Conservation (phyloP, 768 basidiomycete genomes). For the Termitomyces sp. region DNA sequence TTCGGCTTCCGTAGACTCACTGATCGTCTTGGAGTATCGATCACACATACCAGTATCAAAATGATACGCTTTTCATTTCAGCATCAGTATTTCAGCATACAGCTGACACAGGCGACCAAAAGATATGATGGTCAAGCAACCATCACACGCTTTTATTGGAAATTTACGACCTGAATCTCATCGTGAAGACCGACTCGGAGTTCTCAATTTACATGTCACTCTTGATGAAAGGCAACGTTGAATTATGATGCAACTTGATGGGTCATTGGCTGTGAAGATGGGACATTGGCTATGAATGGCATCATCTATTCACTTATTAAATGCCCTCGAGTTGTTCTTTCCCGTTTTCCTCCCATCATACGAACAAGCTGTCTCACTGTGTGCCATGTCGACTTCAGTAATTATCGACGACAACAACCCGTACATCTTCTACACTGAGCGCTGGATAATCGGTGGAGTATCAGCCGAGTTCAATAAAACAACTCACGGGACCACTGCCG, state of each 20-base stretch:
- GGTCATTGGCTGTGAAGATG: too few relatives aligned
- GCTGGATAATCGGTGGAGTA: not conserved
- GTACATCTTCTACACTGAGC: not conserved
- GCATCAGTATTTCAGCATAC: too few relatives aligned
- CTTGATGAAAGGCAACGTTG: not conserved
- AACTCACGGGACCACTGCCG: slow-evolving; percentile 6
- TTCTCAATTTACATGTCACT: not conserved
- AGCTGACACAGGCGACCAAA: too few relatives aligned
- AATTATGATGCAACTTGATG: not conserved
- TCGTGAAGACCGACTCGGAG: not conserved
- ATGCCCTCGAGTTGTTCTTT: not conserved
- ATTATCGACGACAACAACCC: slow-evolving; percentile 3
- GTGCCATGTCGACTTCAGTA: slow-evolving; percentile 12
- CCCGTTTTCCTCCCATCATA: not conserved
- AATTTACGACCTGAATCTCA: not conserved
- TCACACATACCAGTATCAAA: too few relatives aligned
- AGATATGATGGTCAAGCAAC: too few relatives aligned
- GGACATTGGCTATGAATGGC: not conserved
- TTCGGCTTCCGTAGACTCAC: not conserved
- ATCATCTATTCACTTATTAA: not conserved
- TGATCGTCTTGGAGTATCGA: too few relatives aligned
- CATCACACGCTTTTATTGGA: not conserved
- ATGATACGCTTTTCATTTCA: too few relatives aligned
- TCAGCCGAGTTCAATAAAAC: not conserved
- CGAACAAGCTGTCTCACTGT: not conserved